phyloP scores from a whole-genome alignment of 2,329 filamentous ascomycete species.

The Cladophialophora exuberans region DNA sequence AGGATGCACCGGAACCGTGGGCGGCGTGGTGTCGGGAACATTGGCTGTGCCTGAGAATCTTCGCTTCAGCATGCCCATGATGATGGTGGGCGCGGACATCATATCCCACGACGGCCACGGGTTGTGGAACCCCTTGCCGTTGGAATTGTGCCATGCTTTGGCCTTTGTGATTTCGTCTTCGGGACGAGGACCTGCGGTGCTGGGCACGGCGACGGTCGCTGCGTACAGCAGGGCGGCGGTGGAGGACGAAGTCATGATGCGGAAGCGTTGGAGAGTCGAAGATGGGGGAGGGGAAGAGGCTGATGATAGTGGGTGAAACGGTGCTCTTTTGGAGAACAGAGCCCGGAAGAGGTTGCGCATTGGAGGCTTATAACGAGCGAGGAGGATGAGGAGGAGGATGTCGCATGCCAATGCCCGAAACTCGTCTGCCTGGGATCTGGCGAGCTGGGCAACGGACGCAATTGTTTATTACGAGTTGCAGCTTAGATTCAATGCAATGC shows the following conservation, averaged over 20 bases:
- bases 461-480: not conserved
- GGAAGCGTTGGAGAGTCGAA: constrained; percentile 30
- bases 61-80: constrained; percentile 36
- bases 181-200: constrained; percentile 37
- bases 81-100: constrained; percentile 21
- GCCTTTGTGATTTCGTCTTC: constrained; percentile 42
- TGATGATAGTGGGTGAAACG: constrained; percentile 34
- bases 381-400: not conserved
- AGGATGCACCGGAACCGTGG: constrained; percentile 67
- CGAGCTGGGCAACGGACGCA: not conserved
- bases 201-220: constrained; percentile 44
- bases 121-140: constrained; percentile 44
- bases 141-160: constrained; percentile 46
- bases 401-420: not conserved
- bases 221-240: constrained; percentile 46
- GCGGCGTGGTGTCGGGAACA: constrained; percentile 64
- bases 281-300: constrained; percentile 21
- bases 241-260: constrained; percentile 42
- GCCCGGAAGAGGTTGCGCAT: constrained; percentile 30
- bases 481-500: not conserved
- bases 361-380: constrained; percentile 12
- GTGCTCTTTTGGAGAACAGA: constrained; percentile 24
- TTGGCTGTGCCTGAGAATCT: constrained; percentile 55
- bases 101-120: constrained; percentile 46
- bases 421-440: not conserved